These are phyloP conservation scores for Zygosaccharomyces pseudobailii DNA, from an alignment of 1,139 yeast species.

Conservation along the genomic window DNA sequence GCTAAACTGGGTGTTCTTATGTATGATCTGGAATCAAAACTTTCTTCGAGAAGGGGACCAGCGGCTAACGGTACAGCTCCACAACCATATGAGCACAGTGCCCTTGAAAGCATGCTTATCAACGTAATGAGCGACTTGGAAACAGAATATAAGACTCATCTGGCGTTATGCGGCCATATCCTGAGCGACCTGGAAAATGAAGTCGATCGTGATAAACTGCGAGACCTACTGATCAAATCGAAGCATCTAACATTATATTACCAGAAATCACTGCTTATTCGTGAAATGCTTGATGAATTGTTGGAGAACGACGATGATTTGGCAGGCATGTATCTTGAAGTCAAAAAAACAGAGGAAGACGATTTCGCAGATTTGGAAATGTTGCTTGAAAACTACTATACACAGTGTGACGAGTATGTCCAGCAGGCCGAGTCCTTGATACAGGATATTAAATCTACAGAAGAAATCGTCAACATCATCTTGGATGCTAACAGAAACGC, in stretches of 20 bases:
- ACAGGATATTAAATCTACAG: slow-evolving; percentile 84
- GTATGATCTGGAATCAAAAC: slow-evolving; percentile 79
- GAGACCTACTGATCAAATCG: slow-evolving; percentile 62
- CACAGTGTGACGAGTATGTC: slow-evolving; percentile 94
- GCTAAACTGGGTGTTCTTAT: slow-evolving; percentile 73
- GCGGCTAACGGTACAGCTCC: slow-evolving; percentile 20
- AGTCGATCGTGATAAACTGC: slow-evolving; percentile 61
- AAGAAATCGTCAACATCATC: slow-evolving; percentile 92
- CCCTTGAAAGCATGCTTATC: slow-evolving; percentile 80
- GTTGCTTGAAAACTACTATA: slow-evolving; percentile 87
- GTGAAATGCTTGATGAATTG: slow-evolving; percentile 67
- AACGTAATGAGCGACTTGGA: slow-evolving; percentile 81
- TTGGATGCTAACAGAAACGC: slow-evolving; percentile 93
- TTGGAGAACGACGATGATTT: slow-evolving; percentile 86
- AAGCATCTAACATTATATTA: slow-evolving; percentile 62
- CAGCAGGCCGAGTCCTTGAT: slow-evolving; percentile 85
- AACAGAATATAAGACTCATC: slow-evolving; percentile 74
- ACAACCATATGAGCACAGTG: slow-evolving; percentile 72
- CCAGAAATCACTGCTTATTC: slow-evolving; percentile 61
- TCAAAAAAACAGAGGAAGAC: slow-evolving; percentile 27
- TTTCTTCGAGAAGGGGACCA: slow-evolving; percentile 39
- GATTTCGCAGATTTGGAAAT: slow-evolving; percentile 79
- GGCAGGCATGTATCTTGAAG: slow-evolving; percentile 72
- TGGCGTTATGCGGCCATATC: slow-evolving; percentile 61
- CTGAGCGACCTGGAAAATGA: slow-evolving; percentile 63